Evolutionary conservation across 495 filamentous ascomycete genomes (phyloP).

Genomic region (Penicillium samsonianum): DNA sequence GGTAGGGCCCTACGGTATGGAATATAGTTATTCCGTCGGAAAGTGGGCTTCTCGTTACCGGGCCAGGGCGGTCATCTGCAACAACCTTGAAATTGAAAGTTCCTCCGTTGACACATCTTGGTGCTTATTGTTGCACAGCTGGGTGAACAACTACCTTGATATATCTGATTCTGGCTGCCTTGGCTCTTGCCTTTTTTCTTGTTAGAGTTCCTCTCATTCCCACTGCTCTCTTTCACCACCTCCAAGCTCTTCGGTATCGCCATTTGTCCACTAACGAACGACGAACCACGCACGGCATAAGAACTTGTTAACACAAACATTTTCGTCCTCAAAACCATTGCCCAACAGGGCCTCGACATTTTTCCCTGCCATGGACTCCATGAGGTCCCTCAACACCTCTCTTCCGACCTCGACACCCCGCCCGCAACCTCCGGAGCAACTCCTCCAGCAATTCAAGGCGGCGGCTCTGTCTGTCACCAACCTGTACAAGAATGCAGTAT

Average conservation of each 20-base stretch:
- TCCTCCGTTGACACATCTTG: slow-evolving; percentile 3
- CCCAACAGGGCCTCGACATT: background rate
- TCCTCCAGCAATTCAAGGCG: slow-evolving; percentile 85
- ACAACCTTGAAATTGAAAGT: slow-evolving; percentile 10
- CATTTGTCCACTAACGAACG: slow-evolving; percentile 3
- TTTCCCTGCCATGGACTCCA: slow-evolving; percentile 63
- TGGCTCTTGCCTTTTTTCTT: background rate
- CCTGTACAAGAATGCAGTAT: slow-evolving; percentile 86
- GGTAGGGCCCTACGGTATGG: background rate
- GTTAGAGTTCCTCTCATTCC: slow-evolving; percentile 7
- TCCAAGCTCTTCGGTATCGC: slow-evolving; percentile 4
- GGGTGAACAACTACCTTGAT: background rate
- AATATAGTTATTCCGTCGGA: background rate
- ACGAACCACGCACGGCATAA: background rate
- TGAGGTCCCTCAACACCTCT: slow-evolving; percentile 71
- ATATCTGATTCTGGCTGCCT: background rate
- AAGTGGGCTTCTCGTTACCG: slow-evolving; percentile 11
- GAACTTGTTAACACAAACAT: slow-evolving; percentile 1
- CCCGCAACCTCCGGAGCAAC: slow-evolving; percentile 70
- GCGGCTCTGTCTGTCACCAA: slow-evolving; percentile 95
- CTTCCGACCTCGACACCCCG: slow-evolving; percentile 55
- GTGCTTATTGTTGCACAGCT: slow-evolving; percentile 11
- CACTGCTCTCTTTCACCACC: background rate
- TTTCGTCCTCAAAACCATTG: background rate
- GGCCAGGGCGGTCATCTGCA: slow-evolving; percentile 8